These are phyloP conservation scores for Umbelopsis vinacea DNA, from an alignment of 192 early-diverging fungal species.

Conservation along the genomic window DNA sequence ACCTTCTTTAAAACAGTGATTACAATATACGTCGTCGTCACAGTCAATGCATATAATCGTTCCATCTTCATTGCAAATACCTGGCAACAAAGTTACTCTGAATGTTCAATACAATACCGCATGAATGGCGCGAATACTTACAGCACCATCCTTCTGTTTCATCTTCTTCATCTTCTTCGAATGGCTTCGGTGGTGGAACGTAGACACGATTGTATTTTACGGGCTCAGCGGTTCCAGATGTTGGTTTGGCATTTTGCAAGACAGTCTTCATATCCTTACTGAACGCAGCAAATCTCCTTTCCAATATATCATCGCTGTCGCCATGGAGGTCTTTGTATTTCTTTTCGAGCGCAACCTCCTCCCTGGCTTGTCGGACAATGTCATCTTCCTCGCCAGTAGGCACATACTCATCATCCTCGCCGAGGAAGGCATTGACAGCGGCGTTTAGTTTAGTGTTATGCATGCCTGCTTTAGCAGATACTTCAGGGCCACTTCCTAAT, in stretches of 20 bases:
- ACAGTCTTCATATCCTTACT: conserved; percentile 7
- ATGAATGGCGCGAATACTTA: not conserved
- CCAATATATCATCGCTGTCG: conserved; percentile 20
- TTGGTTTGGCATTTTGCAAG: not conserved
- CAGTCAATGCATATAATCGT: conserved; percentile 30
- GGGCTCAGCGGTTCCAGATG: no score
- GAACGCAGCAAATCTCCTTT: conserved; percentile 19
- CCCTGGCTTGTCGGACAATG: conserved; percentile 8
- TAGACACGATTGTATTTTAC: conserved; percentile 1
- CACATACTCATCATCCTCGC: not conserved
- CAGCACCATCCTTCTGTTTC: conserved; percentile 28
- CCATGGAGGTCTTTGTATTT: conserved; percentile 12
- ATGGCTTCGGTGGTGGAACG: conserved; percentile 22
- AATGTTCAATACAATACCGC: not conserved
- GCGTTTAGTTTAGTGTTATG: not conserved
- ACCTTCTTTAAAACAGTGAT: conserved; percentile 31
- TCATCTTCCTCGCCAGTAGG: conserved; percentile 3
- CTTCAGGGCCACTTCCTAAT: not conserved
- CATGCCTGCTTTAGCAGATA: not conserved
- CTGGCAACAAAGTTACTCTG: not conserved
- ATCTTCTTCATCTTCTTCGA: conserved; percentile 20
- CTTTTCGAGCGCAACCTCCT: conserved; percentile 22
- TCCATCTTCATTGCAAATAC: conserved; percentile 40
- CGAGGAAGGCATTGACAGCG: not conserved
- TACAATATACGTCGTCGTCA: conserved; percentile 34